Conservation (phyloP, 495 filamentous ascomycete genomes). For the Neurospora africana region DNA sequence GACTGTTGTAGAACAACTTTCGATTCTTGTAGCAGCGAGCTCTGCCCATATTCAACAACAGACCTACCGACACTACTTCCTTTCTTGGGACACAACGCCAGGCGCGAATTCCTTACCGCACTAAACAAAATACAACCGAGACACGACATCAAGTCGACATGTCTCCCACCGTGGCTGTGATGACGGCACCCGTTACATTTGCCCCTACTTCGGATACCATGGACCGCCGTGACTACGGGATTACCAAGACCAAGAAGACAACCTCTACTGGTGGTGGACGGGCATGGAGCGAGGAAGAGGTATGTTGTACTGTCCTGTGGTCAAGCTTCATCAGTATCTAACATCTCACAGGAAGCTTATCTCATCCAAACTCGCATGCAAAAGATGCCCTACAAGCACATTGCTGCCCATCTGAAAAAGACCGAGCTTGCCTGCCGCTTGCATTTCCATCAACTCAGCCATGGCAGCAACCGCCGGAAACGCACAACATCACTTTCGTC, state of each 20-base stretch:
- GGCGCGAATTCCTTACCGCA: constrained; percentile 13
- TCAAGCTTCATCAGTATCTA: constrained; percentile 3
- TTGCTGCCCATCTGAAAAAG: constrained; percentile 72
- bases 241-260: constrained; percentile 50
- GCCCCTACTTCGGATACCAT: constrained; percentile 37
- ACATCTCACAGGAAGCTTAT: constrained; percentile 57
- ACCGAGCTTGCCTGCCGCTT: constrained; percentile 77
- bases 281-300: constrained; percentile 72
- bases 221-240: constrained; percentile 43
- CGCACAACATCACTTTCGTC: constrained; percentile 54
- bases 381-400: constrained; percentile 85
- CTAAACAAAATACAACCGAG: constrained; percentile 2
- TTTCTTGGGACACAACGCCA: constrained; percentile 24
- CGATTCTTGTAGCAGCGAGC: constrained; percentile 28
- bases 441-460: constrained; percentile 75
- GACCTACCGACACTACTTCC: constrained; percentile 7
- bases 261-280: constrained; percentile 60
- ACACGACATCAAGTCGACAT: constrained; percentile 19
- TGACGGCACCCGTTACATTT: constrained; percentile 29
- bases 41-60: constrained; percentile 21
- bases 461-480: constrained; percentile 65
- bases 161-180: constrained; percentile 40
- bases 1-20: constrained; percentile 12
- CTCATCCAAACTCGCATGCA: constrained; percentile 72
- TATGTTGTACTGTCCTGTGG: constrained; percentile 23